Evolutionary conservation across 2,329 filamentous ascomycete species (phyloP).

Genomic region (Aspergillus transmontanensis): DNA sequence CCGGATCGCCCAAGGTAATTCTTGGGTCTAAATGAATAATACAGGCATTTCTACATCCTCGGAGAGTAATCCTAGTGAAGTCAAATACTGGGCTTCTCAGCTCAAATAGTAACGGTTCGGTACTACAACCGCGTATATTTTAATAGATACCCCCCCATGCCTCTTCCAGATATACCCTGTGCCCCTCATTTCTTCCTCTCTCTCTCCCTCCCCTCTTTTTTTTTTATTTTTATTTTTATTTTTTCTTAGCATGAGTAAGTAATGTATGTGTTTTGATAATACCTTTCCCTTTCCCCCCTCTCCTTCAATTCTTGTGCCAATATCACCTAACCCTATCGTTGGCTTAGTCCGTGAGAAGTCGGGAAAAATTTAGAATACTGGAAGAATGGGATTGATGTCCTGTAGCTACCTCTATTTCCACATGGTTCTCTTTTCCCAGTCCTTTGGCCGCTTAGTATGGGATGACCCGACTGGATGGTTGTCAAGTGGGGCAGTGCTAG

Average conservation of each 20-base stretch:
- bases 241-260: no score
- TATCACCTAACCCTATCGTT: neutral
- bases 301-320: neutral
- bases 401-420: neutral
- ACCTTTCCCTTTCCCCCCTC: neutral
- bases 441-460: constrained; percentile 9
- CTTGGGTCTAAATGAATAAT: neutral
- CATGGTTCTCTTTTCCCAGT: constrained; percentile 10
- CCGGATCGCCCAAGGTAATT: neutral
- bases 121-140: neutral
- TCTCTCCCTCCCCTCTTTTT: no score
- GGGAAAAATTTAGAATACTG: neutral
- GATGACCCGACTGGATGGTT: constrained; percentile 20
- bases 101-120: neutral
- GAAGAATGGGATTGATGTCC: neutral
- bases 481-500: constrained; percentile 27
- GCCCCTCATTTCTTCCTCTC: no score
- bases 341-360: neutral
- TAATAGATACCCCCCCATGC: neutral
- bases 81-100: neutral
- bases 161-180: no score
- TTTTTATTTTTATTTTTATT: no score
- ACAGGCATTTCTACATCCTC: neutral
- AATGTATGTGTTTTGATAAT: neutral
- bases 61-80: constrained; percentile 8